phyloP scores from a whole-genome alignment of 495 filamentous ascomycete species.

The Neurospora sublineolata region DNA sequence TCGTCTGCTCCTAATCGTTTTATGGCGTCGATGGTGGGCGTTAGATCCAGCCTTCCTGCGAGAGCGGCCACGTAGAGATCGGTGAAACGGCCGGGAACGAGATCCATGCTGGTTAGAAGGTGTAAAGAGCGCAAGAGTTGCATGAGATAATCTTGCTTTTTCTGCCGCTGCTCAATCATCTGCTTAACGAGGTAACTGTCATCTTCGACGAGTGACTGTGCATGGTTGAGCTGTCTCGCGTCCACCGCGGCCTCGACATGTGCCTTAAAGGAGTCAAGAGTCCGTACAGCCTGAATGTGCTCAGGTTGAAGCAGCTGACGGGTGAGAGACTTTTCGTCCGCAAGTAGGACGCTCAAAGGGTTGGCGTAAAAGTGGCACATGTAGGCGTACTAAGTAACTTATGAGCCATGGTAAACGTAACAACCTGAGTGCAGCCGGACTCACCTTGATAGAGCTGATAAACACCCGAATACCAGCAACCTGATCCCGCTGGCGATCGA shows the following conservation, averaged over 20 bases:
- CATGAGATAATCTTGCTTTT: constrained; percentile 11
- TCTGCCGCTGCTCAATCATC: constrained; percentile 12
- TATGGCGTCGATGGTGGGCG: constrained; percentile 23
- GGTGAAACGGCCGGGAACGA: constrained; percentile 16
- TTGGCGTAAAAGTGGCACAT: constrained; percentile 97
- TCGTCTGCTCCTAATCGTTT: constrained; percentile 32
- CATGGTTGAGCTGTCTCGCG: constrained; percentile 20
- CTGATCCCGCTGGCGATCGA: constrained; percentile 73
- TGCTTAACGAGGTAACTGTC: constrained; percentile 23
- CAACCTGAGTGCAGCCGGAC: background rate
- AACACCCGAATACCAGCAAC: constrained; percentile 81
- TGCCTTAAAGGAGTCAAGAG: constrained; percentile 65
- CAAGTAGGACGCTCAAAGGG: constrained; percentile 59
- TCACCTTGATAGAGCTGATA: constrained; percentile 67
- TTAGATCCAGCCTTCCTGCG: constrained; percentile 21
- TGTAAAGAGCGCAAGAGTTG: constrained; percentile 20
- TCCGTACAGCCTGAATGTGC: constrained; percentile 66
- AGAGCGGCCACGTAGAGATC: constrained; percentile 30
- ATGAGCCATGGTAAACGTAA: background rate
- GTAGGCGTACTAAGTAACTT: constrained; percentile 58
- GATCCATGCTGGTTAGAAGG: constrained; percentile 8
- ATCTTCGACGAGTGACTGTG: constrained; percentile 28
- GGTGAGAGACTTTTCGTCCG: constrained; percentile 19
- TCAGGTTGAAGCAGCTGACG: constrained; percentile 36
- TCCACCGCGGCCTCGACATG: constrained; percentile 31